Percentiles rank a stretch among this genome's conserved stretches.
phyloP scores from a whole-genome alignment of 129 eudicot species.

The Helichrysum umbraculigerum region DNA sequence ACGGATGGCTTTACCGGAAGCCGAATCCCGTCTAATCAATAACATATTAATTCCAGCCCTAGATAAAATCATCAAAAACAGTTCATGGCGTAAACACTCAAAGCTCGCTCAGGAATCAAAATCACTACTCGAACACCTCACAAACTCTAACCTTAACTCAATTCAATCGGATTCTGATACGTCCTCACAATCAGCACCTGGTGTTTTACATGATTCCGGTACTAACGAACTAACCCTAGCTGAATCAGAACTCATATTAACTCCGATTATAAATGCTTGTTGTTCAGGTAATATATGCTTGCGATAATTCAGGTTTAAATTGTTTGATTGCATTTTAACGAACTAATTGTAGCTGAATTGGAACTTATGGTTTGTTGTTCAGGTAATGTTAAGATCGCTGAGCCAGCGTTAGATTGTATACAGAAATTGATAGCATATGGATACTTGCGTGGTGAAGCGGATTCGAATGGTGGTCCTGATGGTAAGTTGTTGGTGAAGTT shows the following conservation, averaged over 20 bases:
- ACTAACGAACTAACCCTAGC: constrained; percentile 54
- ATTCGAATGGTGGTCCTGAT: constrained; percentile 51
- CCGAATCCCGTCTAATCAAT: constrained; percentile 71
- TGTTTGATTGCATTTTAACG: constrained; percentile 17
- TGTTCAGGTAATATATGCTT: constrained; percentile 36
- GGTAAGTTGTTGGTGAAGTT: constrained; percentile 52
- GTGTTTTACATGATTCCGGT: constrained; percentile 64
- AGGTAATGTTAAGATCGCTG: constrained; percentile 64
- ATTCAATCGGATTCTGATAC: constrained; percentile 49
- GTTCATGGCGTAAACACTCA: constrained; percentile 90
- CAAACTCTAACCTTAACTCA: constrained; percentile 40
- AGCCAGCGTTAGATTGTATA: constrained; percentile 74
- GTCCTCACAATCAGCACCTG: constrained; percentile 38
- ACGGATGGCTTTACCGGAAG: constrained; percentile 73
- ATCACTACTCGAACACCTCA: constrained; percentile 64
- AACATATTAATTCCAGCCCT: constrained; percentile 65
- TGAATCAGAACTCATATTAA: constrained; percentile 70
- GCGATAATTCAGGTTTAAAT: not conserved
- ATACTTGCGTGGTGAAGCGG: constrained; percentile 77
- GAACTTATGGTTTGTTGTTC: constrained; percentile 54
- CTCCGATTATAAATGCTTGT: constrained; percentile 65
- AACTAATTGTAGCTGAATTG: constrained; percentile 57
- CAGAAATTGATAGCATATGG: constrained; percentile 84
- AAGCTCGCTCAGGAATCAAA: constrained; percentile 76
- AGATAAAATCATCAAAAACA: constrained; percentile 83